Evolutionary conservation across 2,329 filamentous ascomycete species (phyloP).

Genomic region (Pseudomassariella vexata): DNA sequence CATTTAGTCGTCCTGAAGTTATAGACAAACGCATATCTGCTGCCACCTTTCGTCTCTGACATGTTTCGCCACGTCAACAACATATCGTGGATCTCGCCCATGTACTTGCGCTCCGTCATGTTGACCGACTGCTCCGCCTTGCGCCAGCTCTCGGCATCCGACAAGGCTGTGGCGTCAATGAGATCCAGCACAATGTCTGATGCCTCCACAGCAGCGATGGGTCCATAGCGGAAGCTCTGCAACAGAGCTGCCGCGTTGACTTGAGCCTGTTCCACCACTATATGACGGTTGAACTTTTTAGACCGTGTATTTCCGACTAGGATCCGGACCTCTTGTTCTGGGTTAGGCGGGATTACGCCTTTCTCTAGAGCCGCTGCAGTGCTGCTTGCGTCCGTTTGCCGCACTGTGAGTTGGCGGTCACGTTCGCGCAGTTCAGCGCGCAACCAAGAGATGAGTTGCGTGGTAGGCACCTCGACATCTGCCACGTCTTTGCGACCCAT

Average conservation of each 20-base stretch:
- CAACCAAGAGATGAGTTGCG: conserved; percentile 74
- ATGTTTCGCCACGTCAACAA: conserved; percentile 56
- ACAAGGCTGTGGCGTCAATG: conserved; percentile 67
- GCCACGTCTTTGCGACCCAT: conserved; percentile 68
- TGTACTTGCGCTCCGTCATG: conserved; percentile 72
- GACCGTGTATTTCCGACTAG: conserved; percentile 74
- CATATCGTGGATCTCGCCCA: conserved; percentile 76
- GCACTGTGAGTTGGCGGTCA: conserved; percentile 39
- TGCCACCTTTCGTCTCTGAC: conserved; percentile 48
- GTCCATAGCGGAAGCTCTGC: conserved; percentile 67
- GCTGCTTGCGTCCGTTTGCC: conserved; percentile 29
- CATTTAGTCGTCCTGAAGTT: conserved; percentile 83
- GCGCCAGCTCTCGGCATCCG: conserved; percentile 79
- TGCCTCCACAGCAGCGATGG: conserved; percentile 83
- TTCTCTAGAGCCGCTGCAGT: conserved; percentile 13
- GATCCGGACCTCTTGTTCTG: conserved; percentile 75
- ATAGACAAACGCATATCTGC: conserved; percentile 78
- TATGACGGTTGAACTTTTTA: conserved; percentile 86
- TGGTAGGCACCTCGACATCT: conserved; percentile 69
- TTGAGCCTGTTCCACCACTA: conserved; percentile 77
- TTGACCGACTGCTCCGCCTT: conserved; percentile 72
- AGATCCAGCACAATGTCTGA: conserved; percentile 76
- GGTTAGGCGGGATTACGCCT: conserved; percentile 23
- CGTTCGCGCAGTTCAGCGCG: conserved; percentile 76
- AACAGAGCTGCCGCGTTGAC: conserved; percentile 54